A percentile compares a stretch with the other conserved stretches of the same genome.
Evolutionary conservation across 2,329 filamentous ascomycete species (phyloP).

Genomic region (Penicillium sp.): DNA sequence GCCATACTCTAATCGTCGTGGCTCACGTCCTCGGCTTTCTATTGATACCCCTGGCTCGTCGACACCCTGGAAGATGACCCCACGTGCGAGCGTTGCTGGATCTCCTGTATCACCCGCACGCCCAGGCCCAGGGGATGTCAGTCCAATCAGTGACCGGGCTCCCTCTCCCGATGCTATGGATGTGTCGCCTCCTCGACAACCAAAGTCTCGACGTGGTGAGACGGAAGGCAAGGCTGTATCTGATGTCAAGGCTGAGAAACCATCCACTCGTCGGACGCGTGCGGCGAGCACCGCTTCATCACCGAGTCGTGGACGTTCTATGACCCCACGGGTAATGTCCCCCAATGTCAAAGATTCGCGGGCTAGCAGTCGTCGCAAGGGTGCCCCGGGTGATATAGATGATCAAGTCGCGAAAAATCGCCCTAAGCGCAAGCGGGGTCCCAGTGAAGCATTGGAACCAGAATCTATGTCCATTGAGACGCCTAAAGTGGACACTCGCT

Average conservation of each 20-base stretch:
- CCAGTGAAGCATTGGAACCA: constrained; percentile 31
- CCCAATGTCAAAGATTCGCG: constrained; percentile 29
- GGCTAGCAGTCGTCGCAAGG: constrained; percentile 28
- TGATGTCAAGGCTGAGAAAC: constrained; percentile 28
- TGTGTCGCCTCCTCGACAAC: constrained; percentile 25
- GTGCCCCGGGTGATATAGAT: constrained; percentile 16
- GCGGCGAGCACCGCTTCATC: constrained; percentile 35
- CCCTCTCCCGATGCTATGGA: constrained; percentile 35
- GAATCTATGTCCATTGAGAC: constrained; percentile 27
- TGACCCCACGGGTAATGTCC: constrained; percentile 33
- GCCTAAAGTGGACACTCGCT: constrained; percentile 29
- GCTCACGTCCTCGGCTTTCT: constrained; percentile 32
- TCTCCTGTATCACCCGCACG: constrained; percentile 40
- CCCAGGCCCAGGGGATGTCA: constrained; percentile 43
- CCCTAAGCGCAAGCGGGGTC: constrained; percentile 41
- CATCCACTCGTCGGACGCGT: constrained; percentile 25
- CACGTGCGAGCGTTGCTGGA: constrained; percentile 31
- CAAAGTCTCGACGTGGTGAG: constrained; percentile 21
- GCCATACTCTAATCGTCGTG: constrained; percentile 24
- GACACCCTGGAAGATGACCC: constrained; percentile 44
- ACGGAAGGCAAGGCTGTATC: constrained; percentile 16
- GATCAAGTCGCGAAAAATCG: constrained; percentile 28
- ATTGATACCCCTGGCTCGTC: constrained; percentile 39
- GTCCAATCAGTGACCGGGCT: constrained; percentile 44
- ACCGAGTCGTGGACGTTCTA: constrained; percentile 36